Conservation (phyloP, 139 green algal genomes). For the Pleodorina starrii region DNA sequence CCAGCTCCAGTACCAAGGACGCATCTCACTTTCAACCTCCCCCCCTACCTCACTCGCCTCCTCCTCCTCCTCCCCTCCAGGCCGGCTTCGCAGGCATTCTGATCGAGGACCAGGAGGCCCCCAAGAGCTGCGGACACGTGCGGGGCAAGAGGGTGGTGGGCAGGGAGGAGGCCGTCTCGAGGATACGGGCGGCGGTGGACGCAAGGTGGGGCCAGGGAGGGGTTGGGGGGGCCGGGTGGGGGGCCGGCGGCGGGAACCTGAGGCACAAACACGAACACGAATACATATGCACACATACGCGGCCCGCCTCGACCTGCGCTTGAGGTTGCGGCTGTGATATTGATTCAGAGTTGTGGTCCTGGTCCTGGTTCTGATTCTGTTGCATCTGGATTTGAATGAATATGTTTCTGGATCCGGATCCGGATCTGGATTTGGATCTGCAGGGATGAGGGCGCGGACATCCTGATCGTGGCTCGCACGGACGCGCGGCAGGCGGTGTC, state of each 20-base stretch:
- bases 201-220: constrained; percentile 67
- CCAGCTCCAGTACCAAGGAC: too few species aligned
- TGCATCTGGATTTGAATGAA: too few species aligned
- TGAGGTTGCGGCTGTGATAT: too few species aligned
- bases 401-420: too few species aligned
- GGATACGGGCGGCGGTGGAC: constrained; percentile 87
- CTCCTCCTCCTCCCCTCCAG: not conserved
- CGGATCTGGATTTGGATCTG: too few species aligned
- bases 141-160: constrained; percentile 84
- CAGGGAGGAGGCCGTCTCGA: constrained; percentile 86
- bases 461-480: constrained; percentile 92
- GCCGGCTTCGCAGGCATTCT: constrained; percentile 90
- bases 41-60: not conserved
- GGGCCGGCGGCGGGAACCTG: too few species aligned
- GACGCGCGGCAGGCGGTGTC: constrained; percentile 83
- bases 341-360: too few species aligned
- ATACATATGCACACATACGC: too few species aligned
- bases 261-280: too few species aligned
- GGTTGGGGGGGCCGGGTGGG: not conserved
- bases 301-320: too few species aligned
- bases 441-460: constrained; percentile 89
- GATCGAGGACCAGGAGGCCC: constrained; percentile 91
- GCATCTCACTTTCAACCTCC: too few species aligned
- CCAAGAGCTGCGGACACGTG: constrained; percentile 97
- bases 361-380: too few species aligned